Base-by-base conservation (phyloP, 352 stramenopile species). In the Pythium periplocum region DNA sequence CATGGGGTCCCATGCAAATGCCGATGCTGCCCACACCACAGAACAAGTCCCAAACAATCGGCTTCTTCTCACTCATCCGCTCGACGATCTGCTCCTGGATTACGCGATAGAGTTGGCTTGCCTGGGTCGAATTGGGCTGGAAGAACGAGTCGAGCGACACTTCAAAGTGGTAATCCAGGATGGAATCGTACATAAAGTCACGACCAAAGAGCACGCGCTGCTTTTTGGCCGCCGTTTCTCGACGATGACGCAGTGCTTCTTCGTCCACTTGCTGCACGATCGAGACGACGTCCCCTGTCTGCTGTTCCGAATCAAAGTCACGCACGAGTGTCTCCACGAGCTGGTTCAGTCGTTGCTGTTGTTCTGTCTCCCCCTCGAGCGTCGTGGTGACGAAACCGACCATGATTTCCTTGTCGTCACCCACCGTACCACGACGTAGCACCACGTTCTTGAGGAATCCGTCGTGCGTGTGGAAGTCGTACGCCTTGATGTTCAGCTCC, bases 101-200 rank as follows among this genome's bases (percentile, higher is more conserved):
- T 45, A 80, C 69, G 6, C 55, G 51, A 53, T 92, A 92, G 9
- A 92, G 59, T 7, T 65, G 53, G 43, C 59, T 73, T 9, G 81
- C 76, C 47, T 87, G 76, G 1, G 56, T 46, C 5, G 81, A 79
- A 49, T 92, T 92, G 30, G 81, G 81, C 61, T 92, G 78, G 58
- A 92, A 92, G 52, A 92, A 92, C 36, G 81, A 83, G 50, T 86
- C 71, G 41, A 87, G 75, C 48, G 81, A 82, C 36, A 92, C 61
- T 26, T 82, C 60, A 42, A 92, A 92, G 34, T 41, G 54, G 34
- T 87, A 73, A 30, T 59, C 54, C 6, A 92, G 59, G 30, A 92
- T 78, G 32, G 73, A 66, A 53, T 92, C 81, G 57, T 83, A 56
- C 2, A 86, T 68, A 38, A 73, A 73, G 7, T 68, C 40, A 0